phyloP scores from a whole-genome alignment of 257 asterid genomes.

The Linaria vulgaris region DNA sequence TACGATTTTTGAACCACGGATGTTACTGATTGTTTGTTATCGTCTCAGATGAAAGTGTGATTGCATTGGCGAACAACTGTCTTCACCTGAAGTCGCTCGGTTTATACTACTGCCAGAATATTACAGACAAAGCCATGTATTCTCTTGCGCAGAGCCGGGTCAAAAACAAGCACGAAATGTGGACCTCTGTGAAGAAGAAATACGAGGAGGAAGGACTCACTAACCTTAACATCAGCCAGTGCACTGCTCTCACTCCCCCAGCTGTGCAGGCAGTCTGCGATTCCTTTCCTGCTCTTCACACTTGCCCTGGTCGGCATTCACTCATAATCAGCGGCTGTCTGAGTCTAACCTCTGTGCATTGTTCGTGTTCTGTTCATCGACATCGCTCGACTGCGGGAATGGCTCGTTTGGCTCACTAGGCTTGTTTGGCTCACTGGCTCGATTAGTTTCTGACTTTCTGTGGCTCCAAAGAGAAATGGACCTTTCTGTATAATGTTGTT shows the following conservation, averaged over 20 bases:
- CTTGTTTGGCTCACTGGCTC: background rate
- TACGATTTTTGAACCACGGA: background rate
- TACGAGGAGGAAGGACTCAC: conserved; percentile 84
- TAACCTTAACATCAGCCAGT: conserved; percentile 89
- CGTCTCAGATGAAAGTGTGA: conserved; percentile 71
- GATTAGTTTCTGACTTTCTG: background rate
- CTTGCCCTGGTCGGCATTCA: conserved; percentile 82
- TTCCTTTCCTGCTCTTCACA: conserved; percentile 89
- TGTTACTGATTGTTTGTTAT: background rate
- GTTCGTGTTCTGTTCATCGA: conserved; percentile 70
- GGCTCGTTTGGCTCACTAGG: conserved; percentile 73
- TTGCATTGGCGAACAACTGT: conserved; percentile 84
- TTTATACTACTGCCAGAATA: conserved; percentile 83
- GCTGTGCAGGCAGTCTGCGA: conserved; percentile 98
- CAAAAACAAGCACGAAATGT: conserved; percentile 52
- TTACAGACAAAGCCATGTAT: conserved; percentile 89
- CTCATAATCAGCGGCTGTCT: conserved; percentile 93
- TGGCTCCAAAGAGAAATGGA: background rate
- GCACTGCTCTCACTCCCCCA: conserved; percentile 97
- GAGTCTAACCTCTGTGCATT: conserved; percentile 77
- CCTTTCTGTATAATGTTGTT: background rate
- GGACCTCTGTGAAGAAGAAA: conserved; percentile 63
- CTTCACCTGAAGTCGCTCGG: conserved; percentile 76
- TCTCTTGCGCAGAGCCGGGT: conserved; percentile 81
- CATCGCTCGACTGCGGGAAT: conserved; percentile 49